phyloP scores from a whole-genome alignment of 208 protist genomes.

The Trypanosoma cruzi region DNA sequence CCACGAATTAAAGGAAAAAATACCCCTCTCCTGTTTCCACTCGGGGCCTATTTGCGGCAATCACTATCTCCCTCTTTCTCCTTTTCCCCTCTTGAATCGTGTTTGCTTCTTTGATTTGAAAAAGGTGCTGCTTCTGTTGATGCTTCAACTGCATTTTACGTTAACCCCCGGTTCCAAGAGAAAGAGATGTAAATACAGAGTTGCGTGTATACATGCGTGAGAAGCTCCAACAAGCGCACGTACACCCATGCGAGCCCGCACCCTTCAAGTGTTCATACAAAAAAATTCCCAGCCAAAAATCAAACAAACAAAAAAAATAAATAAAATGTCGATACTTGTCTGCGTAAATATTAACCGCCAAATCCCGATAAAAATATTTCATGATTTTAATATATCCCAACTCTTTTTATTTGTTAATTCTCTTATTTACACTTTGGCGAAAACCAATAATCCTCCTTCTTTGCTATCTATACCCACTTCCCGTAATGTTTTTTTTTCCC shows the following conservation, averaged over 20 bases:
- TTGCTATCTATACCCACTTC: not conserved
- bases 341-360: not conserved
- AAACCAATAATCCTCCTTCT: not conserved
- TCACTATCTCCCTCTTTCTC: not conserved
- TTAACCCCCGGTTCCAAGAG: not conserved
- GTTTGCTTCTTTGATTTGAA: not conserved
- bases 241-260: no score
- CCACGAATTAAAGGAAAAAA: not conserved
- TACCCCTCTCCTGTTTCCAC: not conserved
- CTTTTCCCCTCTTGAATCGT: not conserved
- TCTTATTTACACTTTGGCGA: not conserved
- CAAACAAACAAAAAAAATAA: not conserved
- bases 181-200: not conserved
- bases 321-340: not conserved
- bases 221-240: not conserved
- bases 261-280: no score
- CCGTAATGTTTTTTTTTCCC: no score
- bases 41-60: not conserved
- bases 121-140: not conserved
- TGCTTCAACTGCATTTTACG: not conserved
- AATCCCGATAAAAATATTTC: not conserved
- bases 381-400: not conserved
- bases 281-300: no score
- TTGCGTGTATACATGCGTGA: not conserved
- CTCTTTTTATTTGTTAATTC: not conserved